Conservation (phyloP, 1,284 basidiomycete species). For the Boletus albobrunnescens region DNA sequence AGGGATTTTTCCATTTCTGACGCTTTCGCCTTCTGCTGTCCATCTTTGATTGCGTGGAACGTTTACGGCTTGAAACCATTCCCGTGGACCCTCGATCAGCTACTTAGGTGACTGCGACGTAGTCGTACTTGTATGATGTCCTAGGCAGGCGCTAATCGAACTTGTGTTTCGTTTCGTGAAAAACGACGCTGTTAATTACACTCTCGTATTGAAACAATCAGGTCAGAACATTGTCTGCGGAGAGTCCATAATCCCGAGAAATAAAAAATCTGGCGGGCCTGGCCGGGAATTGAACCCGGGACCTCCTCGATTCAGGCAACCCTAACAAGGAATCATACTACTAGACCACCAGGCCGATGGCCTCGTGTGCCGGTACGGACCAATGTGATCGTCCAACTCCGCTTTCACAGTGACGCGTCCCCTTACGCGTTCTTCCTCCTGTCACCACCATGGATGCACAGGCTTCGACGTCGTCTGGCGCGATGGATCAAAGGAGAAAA, state of each 20-base stretch:
- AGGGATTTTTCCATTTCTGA: slow-evolving; percentile 68
- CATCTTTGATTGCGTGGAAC: background rate
- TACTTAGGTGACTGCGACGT: background rate
- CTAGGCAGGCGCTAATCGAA: slow-evolving; percentile 18
- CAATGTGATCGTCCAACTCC: background rate
- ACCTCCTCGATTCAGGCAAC: slow-evolving; percentile 61
- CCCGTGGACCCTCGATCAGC: background rate
- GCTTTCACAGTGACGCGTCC: slow-evolving; percentile 31
- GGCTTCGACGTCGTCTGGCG: slow-evolving; percentile 52
- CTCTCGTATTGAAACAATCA: no score
- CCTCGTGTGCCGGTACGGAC: rapidly evolving
- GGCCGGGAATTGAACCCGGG: slow-evolving; percentile 83
- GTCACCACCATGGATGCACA: slow-evolving; percentile 44
- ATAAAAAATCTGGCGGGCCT: slow-evolving; percentile 46
- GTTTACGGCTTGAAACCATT: background rate
- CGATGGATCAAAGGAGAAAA: slow-evolving; percentile 57
- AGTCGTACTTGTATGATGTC: slow-evolving; percentile 14
- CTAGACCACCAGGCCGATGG: slow-evolving; percentile 46
- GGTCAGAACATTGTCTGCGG: no score
- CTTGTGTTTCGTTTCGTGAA: slow-evolving; percentile 23
- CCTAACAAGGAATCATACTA: slow-evolving; percentile 56
- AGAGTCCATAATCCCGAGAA: no score
- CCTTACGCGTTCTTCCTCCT: slow-evolving; percentile 6
- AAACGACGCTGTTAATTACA: slow-evolving; percentile 3
- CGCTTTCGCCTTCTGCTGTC: background rate